Evolutionary conservation across 192 early-diverging fungal genomes (phyloP), one percentile per base, ranked within the genome.

Genomic region (Lobosporangium transversale): DNA sequence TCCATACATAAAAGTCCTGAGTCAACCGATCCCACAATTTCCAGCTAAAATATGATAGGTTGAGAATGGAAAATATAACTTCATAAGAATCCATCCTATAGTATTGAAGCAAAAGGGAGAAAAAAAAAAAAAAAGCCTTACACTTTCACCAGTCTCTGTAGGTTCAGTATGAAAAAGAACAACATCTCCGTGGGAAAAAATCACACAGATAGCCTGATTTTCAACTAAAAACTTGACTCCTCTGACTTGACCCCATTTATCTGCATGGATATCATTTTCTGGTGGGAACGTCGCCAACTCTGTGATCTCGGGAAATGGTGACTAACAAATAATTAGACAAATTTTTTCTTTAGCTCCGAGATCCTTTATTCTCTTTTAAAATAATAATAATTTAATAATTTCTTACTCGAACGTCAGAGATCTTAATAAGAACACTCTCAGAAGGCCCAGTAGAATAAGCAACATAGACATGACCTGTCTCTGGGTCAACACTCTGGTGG

Each of bases 1-100:
- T 78, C 81, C 81, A 92, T 89, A 53, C 84, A 82, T 24, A 78
- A 62, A 27, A 96, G 89, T 15, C 93, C 92, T 15, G 84, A 81
- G 59, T 94, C 94, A 2, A 95, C 87, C 23, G 81, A 78, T 23
- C 94, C 94, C 4, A 95, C 90, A 37, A 86, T 69, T 53, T 90
- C 88, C n/a, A 84, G 32, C 82, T 87, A 79, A 14, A 29, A 47
- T 11, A 33, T 5, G 42, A n/a, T 18, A 37, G 23, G 44, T 26
- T 27, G 1, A 24, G 14, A 42, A 52, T 50, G 11, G 23, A 24
- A 50, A 24, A 50, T 23, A 1, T 50, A 24, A 21, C 18, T 21
- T 50, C 23, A 24, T 10, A 24, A 50, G 11, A 21, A 10, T 21
- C 49, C 11, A 11, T 21, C 18, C 1, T 21, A 21, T 42, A 12